Base-by-base conservation (phyloP, 1,139 yeast species). In the Citeromyces hawaiiensis region DNA sequence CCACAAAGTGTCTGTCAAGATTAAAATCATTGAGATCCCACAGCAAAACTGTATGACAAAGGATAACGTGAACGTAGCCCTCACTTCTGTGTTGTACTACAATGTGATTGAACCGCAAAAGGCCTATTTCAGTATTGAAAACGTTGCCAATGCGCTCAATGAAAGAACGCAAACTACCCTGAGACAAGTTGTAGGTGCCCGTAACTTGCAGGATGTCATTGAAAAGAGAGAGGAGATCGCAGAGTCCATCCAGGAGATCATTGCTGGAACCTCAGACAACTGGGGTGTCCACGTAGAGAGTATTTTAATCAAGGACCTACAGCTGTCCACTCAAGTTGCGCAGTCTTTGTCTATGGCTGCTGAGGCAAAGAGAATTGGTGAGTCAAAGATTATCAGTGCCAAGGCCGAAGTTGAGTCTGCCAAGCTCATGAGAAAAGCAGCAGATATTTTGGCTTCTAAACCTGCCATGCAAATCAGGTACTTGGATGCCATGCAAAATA, bases 401-500 rank as follows among this genome's bases (percentile, higher is more conserved):
- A 71, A 71, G 55, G 86, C 86, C 16, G 87, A 80, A 59, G 86
- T 79, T 41, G 87, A 80, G 56, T 66, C 76, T 52, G 86, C 87
- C 42, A 78, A 77, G 56, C 68, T 78, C 49, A 79, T 80, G 86
- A 69, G 88, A 61, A 75, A 77, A 58, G 86, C 87, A 23, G 85
- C 87, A 38, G 86, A 80, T 56, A 78, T 80, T 42, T 67, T 80
- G 53, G 82, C 83, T 30, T 76, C 83, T 35, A 76, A 77, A 49
- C 76, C 86, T 4, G 88, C 87, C 30, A 77, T 80, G 83, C 87
- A 80, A 62, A 80, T 80, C 53, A 64, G 88, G 56, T 80, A 80
- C 55, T 67, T 80, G 56, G 88, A 80, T 51, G 87, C 87, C n/a
- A 75, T 80, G 74, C 85, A 78, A 57, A 66, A 64, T 44, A 79